Base-by-base conservation (phyloP, 2,329 filamentous ascomycete genomes). In the Diaporthe humulicola region DNA sequence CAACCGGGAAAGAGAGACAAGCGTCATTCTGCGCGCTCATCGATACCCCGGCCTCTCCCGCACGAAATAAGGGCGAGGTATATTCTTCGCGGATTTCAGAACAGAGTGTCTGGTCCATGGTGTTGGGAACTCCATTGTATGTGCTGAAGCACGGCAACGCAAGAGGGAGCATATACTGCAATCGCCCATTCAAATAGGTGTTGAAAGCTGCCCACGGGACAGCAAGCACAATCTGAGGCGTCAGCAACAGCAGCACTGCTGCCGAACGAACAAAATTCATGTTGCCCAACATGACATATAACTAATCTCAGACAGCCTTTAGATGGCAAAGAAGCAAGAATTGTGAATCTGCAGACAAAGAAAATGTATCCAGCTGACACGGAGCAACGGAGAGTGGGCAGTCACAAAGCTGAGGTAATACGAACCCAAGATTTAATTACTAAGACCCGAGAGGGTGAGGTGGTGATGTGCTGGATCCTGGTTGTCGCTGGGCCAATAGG, bases 1-100 rank as follows among this genome's bases (percentile, higher is more conserved):
- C 79, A 12, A 74, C 74, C 5, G 79, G 75, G 42, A 79, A 73
- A 1, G 80, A 79, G 14, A 78, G 52, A 71, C 81, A 82, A 25
- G 79, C 74, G 48, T 81, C 80, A 42, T 78, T 77, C 54, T 82
- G 80, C 28, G 76, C 75, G 40, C 80, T 80, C 78, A 81, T 79
- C 52, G 79, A 81, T 19, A 72, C 81, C 14, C 74, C 77, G 22
- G 78, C 77, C 14, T 73, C 58, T 10, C 76, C 76, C n/a, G 71
- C 74, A n/a, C 77, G 79, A 33, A 79, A 78, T 9, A 70, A 73
- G n/a, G 80, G 78, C 14, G 73, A 78, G 5, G 78, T 79, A 70
- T 82, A 82, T 54, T 80, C 78, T 3, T 58, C 67, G 38, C 79
- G 79, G 5, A 82, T 71, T 5, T 71, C 36, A 6, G 77, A 69